These are phyloP conservation scores for Penicillium verhagenii DNA, from an alignment of 495 filamentous ascomycete species.

Conservation along the genomic window DNA sequence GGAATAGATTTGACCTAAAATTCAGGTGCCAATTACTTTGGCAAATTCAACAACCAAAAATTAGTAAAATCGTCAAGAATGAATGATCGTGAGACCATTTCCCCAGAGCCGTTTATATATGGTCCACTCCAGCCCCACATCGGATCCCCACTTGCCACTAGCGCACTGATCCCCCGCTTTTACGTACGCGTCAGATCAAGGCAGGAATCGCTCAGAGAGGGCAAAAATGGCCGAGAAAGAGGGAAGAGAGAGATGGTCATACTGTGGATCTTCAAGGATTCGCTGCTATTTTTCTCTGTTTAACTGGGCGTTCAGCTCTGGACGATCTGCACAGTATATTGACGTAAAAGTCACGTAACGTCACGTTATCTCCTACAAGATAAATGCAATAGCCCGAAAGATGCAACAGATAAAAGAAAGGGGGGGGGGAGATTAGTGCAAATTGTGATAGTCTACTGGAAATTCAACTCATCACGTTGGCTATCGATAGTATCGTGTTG, in stretches of 20 bases:
- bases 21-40: too few relatives aligned
- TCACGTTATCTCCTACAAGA: background rate
- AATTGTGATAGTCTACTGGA: too few relatives aligned
- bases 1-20: too few relatives aligned
- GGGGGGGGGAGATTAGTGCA: too few relatives aligned
- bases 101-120: background rate
- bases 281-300: too few relatives aligned
- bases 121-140: background rate
- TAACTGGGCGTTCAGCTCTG: too few relatives aligned
- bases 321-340: too few relatives aligned
- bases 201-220: background rate
- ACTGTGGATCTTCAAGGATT: too few relatives aligned
- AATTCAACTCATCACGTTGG: background rate
- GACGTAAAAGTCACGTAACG: too few relatives aligned
- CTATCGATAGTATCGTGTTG: background rate
- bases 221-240: background rate
- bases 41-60: background rate
- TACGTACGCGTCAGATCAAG: background rate
- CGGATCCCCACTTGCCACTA: background rate
- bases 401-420: background rate
- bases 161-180: background rate
- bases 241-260: too few relatives aligned
- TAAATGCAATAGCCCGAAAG: background rate
- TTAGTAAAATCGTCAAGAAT: too few relatives aligned
- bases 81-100: too few relatives aligned